These are phyloP conservation scores for Quercus robur DNA, from an alignment of 306 rosid genomes.

Conservation along the genomic window DNA sequence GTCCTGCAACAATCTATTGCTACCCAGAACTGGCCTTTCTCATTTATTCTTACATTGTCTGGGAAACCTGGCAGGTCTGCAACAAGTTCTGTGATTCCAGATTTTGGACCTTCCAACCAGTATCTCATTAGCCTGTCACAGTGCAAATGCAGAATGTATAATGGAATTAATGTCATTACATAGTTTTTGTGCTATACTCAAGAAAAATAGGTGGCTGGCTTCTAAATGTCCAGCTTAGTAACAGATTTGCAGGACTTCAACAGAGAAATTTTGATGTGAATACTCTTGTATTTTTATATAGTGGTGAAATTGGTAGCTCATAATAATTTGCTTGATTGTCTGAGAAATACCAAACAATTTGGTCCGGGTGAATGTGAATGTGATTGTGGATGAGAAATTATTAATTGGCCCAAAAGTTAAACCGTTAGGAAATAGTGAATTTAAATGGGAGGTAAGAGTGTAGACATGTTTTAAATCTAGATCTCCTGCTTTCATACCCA, in stretches of 20 bases:
- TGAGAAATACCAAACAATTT: too few relatives aligned
- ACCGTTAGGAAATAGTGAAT: too few relatives aligned
- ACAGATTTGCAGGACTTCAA: background rate
- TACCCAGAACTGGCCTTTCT: constrained; percentile 74
- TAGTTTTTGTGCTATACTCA: background rate
- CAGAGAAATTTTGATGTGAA: background rate
- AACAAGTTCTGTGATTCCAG: constrained; percentile 44
- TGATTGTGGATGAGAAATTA: too few relatives aligned
- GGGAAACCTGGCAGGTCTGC: constrained; percentile 86
- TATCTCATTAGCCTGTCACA: constrained; percentile 54
- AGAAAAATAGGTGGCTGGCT: background rate
- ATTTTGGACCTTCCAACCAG: constrained; percentile 64
- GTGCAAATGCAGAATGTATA: background rate
- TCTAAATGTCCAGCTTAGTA: background rate
- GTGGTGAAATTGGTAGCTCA: too few relatives aligned
- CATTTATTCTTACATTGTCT: constrained; percentile 83
- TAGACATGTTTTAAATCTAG: too few relatives aligned
- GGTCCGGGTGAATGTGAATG: too few relatives aligned
- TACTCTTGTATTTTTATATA: too few relatives aligned
- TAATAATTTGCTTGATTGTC: too few relatives aligned
- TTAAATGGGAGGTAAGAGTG: too few relatives aligned
- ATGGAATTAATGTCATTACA: background rate
- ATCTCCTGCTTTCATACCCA: too few relatives aligned
- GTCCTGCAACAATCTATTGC: constrained; percentile 97
- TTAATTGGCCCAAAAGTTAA: too few relatives aligned